phyloP scores from a whole-genome alignment of 371 early-diverging fungal genomes.

The Coemansia sp. region DNA sequence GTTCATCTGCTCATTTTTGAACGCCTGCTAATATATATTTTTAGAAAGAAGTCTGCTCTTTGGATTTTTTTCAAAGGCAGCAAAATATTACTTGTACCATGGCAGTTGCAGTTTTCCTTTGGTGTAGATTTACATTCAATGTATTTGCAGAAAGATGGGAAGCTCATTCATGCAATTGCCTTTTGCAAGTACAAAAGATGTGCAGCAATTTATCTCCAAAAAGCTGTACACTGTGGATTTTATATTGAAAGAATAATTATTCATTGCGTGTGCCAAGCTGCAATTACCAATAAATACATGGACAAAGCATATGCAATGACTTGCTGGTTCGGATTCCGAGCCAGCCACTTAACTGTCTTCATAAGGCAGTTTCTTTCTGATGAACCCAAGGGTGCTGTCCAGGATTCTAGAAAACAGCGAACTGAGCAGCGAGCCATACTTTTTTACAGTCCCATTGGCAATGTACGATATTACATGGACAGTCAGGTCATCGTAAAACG shows the following conservation, averaged over 20 bases:
- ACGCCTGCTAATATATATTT: neutral
- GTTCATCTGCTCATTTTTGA: no score
- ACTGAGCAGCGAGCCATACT: conserved; percentile 22
- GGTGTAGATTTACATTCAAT: no score
- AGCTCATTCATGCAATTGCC: no score
- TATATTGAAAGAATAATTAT: no score
- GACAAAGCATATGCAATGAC: no score
- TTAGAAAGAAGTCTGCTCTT: neutral
- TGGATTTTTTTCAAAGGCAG: neutral
- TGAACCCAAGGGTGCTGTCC: conserved; percentile 19
- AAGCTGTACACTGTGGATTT: no score
- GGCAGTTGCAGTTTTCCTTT: no score
- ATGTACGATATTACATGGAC: conserved; percentile 33
- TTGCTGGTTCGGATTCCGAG: neutral
- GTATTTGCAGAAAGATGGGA: no score
- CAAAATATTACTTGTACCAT: neutral
- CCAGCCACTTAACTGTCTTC: neutral
- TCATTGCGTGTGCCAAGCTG: no score
- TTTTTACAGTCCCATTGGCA: conserved; percentile 29
- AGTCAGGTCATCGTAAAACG: conserved; percentile 27
- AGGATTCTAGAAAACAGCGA: conserved; percentile 11
- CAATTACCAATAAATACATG: no score
- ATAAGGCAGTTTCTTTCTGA: conserved; percentile 19
- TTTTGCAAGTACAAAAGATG: no score
- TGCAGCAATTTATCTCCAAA: no score